Evolutionary conservation across 2,329 filamentous ascomycete species (phyloP), one percentile per base, ranked within the genome.

Genomic region (Aureobasidium lini): DNA sequence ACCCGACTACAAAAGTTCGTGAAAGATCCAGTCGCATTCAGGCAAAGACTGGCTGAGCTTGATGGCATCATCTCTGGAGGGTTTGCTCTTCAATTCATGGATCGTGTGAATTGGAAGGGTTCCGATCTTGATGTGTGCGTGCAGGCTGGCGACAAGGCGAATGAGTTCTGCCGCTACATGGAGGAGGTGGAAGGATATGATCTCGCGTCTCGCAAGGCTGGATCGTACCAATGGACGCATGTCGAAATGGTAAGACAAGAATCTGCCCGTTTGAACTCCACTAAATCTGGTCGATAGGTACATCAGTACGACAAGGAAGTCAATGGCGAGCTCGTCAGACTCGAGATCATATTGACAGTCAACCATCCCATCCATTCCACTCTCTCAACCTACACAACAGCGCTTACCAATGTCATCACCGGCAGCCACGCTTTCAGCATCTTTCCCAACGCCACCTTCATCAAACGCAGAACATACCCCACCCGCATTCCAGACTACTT

Each of bases 181-280:
- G 57, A 52, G 11, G 47, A 53, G n/a, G 48, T 52, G 13, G 57
- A 59, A 13, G 57, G 57, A 6, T 59, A 59, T 31, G 47, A 59
- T 46, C 32, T 52, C 46, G 46, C 47, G 8, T 46, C 47, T 28
- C 39, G 40, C 3, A 52, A 44, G 57, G 39, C 44, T 16, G 57
- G 47, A 29, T 44, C 53, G 57, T 59, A 59, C 18, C 7, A 16
- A 6, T 59, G 57, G 57, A 48, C 43, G n/a, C 34, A 40, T 34
- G 43, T 47, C 28, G 54, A 31, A 15, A 47, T 57, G 54, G 54
- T 57, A 32, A 40, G 54, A n/a, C 18, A 18, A 5, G 18, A 31
- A n/a, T 7, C n/a, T 16, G 34, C 5, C 23, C 13, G 23, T 31
- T 1, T 29, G 18, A 23, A 4, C 43, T 11, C 23, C 32, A 16